phyloP scores from a whole-genome alignment of 805 yeast species.

The Tetrapisispora nanseiensis region DNA sequence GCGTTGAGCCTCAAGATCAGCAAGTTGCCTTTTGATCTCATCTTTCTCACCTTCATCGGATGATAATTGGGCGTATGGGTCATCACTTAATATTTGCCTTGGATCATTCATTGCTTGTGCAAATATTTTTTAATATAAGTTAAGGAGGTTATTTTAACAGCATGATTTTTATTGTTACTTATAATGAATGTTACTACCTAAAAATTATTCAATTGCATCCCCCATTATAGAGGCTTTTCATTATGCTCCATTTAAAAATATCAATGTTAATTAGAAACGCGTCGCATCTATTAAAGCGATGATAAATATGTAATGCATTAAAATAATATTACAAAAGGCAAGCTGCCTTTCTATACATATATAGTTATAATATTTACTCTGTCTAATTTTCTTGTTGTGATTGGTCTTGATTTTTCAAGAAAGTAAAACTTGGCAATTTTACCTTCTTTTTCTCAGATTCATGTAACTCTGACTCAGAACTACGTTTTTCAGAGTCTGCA shows the following conservation, averaged over 20 bases:
- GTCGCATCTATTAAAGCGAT: background rate
- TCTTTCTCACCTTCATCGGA: constrained; percentile 19
- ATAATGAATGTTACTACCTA: no score
- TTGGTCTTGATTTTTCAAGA: background rate
- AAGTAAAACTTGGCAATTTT: background rate
- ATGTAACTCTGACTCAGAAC: background rate
- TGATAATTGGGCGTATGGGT: constrained; percentile 14
- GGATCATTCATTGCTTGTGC: constrained; percentile 21
- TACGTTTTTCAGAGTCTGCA: background rate
- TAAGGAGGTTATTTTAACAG: no score
- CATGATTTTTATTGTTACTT: background rate
- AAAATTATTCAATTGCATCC: no score
- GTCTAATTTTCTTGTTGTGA: background rate
- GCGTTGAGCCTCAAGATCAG: constrained; percentile 21
- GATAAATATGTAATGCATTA: no score
- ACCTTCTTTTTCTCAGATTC: background rate
- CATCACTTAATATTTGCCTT: constrained; percentile 13
- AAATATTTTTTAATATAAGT: no score
- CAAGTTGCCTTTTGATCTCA: constrained; percentile 14
- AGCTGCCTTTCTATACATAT: no score
- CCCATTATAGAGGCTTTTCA: no score
- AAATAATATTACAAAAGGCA: no score
- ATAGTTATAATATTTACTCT: no score
- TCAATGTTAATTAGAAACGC: no score
- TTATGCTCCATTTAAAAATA: no score